Evolutionary conservation across 352 stramenopile genomes (phyloP).

Genomic region (Globisporangium mamillatum): DNA sequence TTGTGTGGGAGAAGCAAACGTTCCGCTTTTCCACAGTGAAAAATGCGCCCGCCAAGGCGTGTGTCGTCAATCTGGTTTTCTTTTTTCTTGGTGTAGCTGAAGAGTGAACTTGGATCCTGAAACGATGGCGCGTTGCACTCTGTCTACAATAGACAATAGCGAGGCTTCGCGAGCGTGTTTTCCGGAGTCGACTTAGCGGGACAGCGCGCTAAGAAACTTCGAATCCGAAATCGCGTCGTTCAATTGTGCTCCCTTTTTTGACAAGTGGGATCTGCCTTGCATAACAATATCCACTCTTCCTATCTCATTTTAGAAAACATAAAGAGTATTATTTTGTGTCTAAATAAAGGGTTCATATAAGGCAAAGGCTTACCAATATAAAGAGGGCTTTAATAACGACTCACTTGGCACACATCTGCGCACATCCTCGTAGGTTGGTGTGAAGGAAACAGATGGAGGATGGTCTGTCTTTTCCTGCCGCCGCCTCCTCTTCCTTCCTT

Average conservation of each 20-base stretch:
- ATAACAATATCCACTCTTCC: background rate
- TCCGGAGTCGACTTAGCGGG: no score
- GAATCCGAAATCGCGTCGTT: background rate
- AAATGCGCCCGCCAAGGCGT: background rate
- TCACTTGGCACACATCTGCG: background rate
- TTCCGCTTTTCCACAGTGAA: background rate
- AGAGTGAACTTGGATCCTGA: background rate
- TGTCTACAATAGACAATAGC: no score
- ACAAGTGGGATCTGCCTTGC: background rate
- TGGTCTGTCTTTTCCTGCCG: constrained; percentile 3
- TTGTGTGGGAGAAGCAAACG: background rate
- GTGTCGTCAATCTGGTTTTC: background rate
- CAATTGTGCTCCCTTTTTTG: background rate
- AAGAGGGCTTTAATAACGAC: background rate
- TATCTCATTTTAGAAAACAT: background rate
- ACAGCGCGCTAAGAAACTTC: background rate
- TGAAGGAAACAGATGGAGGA: constrained; percentile 3
- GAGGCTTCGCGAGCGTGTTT: no score
- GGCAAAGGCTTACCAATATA: background rate
- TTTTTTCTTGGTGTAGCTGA: background rate
- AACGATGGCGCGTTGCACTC: no score
- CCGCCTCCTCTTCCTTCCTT: background rate
- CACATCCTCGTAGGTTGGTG: background rate
- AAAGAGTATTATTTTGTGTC: background rate
- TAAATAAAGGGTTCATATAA: background rate